Percentiles rank a stretch among this genome's conserved stretches.
These are phyloP conservation scores for Thelephora ganbajun DNA, from an alignment of 768 basidiomycete species.

Conservation along the genomic window DNA sequence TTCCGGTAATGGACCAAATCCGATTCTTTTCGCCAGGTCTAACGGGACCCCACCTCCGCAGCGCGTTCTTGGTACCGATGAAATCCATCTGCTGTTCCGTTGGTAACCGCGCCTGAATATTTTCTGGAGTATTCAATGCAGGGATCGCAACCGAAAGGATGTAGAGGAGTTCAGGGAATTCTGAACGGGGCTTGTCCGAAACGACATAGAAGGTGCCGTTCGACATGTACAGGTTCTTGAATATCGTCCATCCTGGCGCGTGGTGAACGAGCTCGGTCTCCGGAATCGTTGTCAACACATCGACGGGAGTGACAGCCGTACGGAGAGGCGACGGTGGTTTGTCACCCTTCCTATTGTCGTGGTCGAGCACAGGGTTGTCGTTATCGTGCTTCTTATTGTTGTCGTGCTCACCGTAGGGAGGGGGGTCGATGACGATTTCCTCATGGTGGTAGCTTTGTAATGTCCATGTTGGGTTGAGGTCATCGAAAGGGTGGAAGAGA, in stretches of 20 bases:
- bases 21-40: slow-evolving; percentile 7
- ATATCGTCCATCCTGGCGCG: slow-evolving; percentile 77
- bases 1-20: slow-evolving; percentile 56
- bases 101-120: slow-evolving; percentile 53
- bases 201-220: slow-evolving; percentile 72
- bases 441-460: background rate
- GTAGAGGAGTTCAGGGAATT: slow-evolving; percentile 32
- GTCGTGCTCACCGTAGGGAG: background rate
- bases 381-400: background rate
- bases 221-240: slow-evolving; percentile 71
- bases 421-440: background rate
- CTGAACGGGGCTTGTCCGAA: slow-evolving; percentile 25
- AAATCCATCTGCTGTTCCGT: slow-evolving; percentile 47
- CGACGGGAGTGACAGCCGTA: background rate
- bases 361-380: background rate
- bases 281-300: slow-evolving; percentile 19
- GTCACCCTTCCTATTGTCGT: background rate
- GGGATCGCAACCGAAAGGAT: slow-evolving; percentile 58
- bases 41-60: slow-evolving; percentile 36
- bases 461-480: background rate
- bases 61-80: slow-evolving; percentile 47
- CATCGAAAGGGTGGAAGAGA: slow-evolving; percentile 14
- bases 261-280: slow-evolving; percentile 47
- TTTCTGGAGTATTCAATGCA: slow-evolving; percentile 47
- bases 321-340: background rate